Percentiles rank a stretch among this genome's conserved stretches.
phyloP scores from a whole-genome alignment of 768 basidiomycete genomes.

The Gloeophyllum trabeum region DNA sequence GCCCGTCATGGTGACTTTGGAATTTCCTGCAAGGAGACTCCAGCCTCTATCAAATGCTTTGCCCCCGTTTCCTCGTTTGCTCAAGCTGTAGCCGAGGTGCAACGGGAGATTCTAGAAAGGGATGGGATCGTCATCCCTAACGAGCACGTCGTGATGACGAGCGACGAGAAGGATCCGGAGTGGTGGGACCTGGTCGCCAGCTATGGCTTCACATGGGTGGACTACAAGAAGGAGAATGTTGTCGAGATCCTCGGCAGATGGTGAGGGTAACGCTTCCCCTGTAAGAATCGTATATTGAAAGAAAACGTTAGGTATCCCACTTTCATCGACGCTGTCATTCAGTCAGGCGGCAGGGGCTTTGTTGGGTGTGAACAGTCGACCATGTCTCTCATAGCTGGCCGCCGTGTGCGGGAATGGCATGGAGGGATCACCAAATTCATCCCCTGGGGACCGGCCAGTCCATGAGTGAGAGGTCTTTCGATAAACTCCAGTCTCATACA shows the following conservation, averaged over 20 bases:
- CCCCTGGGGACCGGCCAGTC: slow-evolving; percentile 50
- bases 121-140: slow-evolving; percentile 27
- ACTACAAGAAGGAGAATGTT: slow-evolving; percentile 32
- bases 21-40: slow-evolving; percentile 29
- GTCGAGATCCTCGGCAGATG: slow-evolving; percentile 35
- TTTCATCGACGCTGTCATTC: slow-evolving; percentile 64
- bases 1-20: slow-evolving; percentile 45
- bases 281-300: background rate
- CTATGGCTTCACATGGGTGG: slow-evolving; percentile 39
- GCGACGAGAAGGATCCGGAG: slow-evolving; percentile 43
- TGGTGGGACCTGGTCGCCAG: slow-evolving; percentile 46
- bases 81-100: slow-evolving; percentile 44
- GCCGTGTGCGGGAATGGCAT: slow-evolving; percentile 60
- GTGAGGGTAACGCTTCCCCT: slow-evolving; percentile 19
- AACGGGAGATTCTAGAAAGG: slow-evolving; percentile 31
- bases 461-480: too few relatives aligned
- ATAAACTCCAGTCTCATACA: too few relatives aligned
- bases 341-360: slow-evolving; percentile 55
- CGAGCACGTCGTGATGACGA: slow-evolving; percentile 51
- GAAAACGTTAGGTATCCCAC: slow-evolving; percentile 46
- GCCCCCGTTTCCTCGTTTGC: slow-evolving; percentile 41
- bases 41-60: slow-evolving; percentile 31
- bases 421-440: slow-evolving; percentile 39
- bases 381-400: slow-evolving; percentile 54
- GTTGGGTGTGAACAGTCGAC: slow-evolving; percentile 66